phyloP scores from a whole-genome alignment of 495 filamentous ascomycete genomes.

The Glonium stellatum region DNA sequence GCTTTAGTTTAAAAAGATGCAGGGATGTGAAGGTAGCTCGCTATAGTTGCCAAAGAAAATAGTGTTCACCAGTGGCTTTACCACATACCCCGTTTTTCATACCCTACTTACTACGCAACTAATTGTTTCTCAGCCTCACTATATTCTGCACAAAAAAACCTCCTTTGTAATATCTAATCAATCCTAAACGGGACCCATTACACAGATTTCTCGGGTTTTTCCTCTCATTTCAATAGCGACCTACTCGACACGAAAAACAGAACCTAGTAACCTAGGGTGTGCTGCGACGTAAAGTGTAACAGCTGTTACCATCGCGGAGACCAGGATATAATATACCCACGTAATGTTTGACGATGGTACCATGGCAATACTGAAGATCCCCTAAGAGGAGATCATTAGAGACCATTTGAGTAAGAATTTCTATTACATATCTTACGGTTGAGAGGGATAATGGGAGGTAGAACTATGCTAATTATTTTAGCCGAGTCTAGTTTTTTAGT shows the following conservation, averaged over 20 bases:
- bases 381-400: background rate
- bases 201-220: background rate
- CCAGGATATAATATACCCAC: conserved; percentile 5
- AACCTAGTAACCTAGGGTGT: background rate
- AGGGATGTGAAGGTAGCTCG: background rate
- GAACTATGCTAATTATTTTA: conserved; percentile 1
- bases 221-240: background rate
- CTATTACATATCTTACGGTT: background rate
- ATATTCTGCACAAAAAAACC: no score
- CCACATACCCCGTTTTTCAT: no score
- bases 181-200: no score
- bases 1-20: no score
- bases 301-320: background rate
- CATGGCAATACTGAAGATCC: conserved; percentile 9
- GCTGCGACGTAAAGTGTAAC: conserved; percentile 2
- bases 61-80: no score
- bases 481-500: background rate
- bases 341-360: conserved; percentile 1
- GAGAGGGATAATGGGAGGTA: conserved; percentile 9
- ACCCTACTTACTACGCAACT: no score
- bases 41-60: no score
- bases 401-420: background rate
- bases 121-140: no score
- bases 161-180: no score
- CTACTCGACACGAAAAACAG: background rate